A percentile compares a stretch with the other conserved stretches of the same genome.
Evolutionary conservation across 1,139 yeast species (phyloP).

Genomic region (Kurtzmaniella quercitrusa): DNA sequence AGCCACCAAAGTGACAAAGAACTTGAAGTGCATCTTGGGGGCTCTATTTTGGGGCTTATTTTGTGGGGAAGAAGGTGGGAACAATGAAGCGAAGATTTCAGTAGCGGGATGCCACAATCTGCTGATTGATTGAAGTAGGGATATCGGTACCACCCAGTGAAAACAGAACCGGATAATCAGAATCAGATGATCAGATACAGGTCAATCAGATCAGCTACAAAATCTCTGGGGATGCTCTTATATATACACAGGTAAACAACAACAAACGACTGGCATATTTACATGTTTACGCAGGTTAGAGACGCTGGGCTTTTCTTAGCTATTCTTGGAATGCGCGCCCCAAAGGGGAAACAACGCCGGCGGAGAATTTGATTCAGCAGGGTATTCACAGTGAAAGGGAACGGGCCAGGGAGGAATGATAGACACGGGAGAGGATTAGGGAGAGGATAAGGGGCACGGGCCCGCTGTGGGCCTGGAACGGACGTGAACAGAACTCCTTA

Average conservation of each 20-base stretch:
- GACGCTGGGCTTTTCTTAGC: neutral
- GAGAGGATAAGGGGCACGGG: too few relatives aligned
- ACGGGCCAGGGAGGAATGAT: neutral
- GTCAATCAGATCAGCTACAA: too few relatives aligned
- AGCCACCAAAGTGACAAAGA: slow-evolving; percentile 3
- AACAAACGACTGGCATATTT: neutral
- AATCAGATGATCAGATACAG: too few relatives aligned
- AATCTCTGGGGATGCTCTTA: neutral
- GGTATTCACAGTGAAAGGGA: too few relatives aligned
- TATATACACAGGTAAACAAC: neutral
- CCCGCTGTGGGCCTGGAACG: too few relatives aligned
- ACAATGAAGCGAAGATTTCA: too few relatives aligned
- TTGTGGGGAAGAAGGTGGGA: neutral
- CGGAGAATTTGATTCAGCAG: neutral
- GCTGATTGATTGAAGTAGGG: too few relatives aligned
- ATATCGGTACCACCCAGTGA: too few relatives aligned
- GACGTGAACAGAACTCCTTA: too few relatives aligned
- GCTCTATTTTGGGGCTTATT: neutral
- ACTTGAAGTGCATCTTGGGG: neutral
- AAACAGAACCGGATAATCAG: too few relatives aligned
- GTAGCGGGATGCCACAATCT: too few relatives aligned
- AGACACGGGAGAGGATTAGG: neutral
- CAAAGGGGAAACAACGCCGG: neutral
- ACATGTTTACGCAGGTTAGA: neutral
- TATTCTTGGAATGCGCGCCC: slow-evolving; percentile 1